These are phyloP conservation scores for Blastobotrys mokoenaii DNA, from an alignment of 805 yeast genomes.

Conservation along the genomic window DNA sequence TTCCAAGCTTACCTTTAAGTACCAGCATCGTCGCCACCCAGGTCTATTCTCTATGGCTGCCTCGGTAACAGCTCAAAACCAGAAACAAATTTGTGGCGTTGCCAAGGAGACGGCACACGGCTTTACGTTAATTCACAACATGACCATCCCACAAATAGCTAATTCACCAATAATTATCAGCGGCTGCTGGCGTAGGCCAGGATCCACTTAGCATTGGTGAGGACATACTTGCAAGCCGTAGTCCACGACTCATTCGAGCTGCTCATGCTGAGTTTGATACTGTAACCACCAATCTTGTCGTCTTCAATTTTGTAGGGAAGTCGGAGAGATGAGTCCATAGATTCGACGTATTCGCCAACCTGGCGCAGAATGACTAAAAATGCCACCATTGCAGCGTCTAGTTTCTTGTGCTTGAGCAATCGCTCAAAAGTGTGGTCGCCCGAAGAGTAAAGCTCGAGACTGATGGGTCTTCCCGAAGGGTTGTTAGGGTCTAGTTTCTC, in stretches of 20 bases:
- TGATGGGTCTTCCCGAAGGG: constrained; percentile 13
- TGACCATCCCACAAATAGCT: no score
- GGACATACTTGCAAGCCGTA: constrained; percentile 70
- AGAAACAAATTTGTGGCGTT: no score
- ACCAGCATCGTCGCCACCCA: neutral
- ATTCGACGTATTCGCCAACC: constrained; percentile 37
- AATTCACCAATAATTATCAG: neutral
- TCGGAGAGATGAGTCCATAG: constrained; percentile 45
- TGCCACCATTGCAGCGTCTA: constrained; percentile 78
- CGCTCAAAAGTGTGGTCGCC: constrained; percentile 70
- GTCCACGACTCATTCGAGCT: constrained; percentile 78
- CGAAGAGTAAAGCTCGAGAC: constrained; percentile 52
- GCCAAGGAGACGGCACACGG: no score
- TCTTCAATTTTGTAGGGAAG: constrained; percentile 66
- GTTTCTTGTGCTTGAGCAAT: constrained; percentile 59
- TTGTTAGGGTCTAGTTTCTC: constrained; percentile 39
- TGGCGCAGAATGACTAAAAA: constrained; percentile 53
- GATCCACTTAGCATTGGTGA: constrained; percentile 80
- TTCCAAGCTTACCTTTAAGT: neutral
- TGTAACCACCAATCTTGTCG: constrained; percentile 69
- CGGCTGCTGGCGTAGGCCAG: constrained; percentile 53
- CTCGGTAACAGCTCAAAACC: neutral
- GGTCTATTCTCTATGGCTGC: neutral
- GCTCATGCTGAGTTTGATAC: constrained; percentile 59
- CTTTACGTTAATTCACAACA: no score